Evolutionary conservation across 441 rosid species (phyloP).

Genomic region (Daphne laureola): DNA sequence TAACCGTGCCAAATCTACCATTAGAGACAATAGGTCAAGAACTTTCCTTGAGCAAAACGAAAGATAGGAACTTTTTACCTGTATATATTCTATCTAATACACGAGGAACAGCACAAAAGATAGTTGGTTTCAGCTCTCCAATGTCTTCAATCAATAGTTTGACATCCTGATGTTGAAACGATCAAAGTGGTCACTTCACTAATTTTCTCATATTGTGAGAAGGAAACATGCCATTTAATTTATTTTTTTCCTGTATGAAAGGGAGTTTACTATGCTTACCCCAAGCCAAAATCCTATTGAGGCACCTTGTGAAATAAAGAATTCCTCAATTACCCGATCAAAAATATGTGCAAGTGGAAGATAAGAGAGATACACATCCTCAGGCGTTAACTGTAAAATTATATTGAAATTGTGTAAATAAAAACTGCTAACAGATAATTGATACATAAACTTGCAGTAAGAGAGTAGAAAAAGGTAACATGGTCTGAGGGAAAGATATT

Average conservation of each 20-base stretch:
- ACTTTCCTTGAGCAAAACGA: no score
- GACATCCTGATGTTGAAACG: slow-evolving; percentile 54
- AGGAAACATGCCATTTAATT: not conserved
- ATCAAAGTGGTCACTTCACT: slow-evolving; percentile 3
- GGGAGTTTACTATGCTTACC: slow-evolving; percentile 22
- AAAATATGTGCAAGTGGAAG: slow-evolving; percentile 98
- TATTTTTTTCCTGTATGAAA: no score
- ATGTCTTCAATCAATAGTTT: slow-evolving; percentile 84
- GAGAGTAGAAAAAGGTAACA: no score
- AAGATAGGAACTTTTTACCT: slow-evolving; percentile 28
- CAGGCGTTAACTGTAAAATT: slow-evolving; percentile 46
- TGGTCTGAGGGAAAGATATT: no score
- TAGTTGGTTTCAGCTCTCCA: slow-evolving; percentile 80
- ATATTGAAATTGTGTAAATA: slow-evolving; percentile 1
- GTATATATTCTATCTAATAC: slow-evolving; percentile 78
- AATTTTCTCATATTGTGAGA: slow-evolving; percentile 8
- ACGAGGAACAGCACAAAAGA: slow-evolving; percentile 96
- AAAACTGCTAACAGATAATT: not conserved
- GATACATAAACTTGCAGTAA: no score
- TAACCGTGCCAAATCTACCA: no score
- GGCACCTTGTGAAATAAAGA: slow-evolving; percentile 65
- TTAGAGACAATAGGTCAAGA: no score
- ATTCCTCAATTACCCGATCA: slow-evolving; percentile 86
- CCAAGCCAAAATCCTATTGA: slow-evolving; percentile 87
- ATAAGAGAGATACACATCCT: slow-evolving; percentile 83